A percentile compares a stretch with the other conserved stretches of the same genome.
Evolutionary conservation across 2,329 filamentous ascomycete genomes (phyloP).

Genomic region (Penicillium sp.): DNA sequence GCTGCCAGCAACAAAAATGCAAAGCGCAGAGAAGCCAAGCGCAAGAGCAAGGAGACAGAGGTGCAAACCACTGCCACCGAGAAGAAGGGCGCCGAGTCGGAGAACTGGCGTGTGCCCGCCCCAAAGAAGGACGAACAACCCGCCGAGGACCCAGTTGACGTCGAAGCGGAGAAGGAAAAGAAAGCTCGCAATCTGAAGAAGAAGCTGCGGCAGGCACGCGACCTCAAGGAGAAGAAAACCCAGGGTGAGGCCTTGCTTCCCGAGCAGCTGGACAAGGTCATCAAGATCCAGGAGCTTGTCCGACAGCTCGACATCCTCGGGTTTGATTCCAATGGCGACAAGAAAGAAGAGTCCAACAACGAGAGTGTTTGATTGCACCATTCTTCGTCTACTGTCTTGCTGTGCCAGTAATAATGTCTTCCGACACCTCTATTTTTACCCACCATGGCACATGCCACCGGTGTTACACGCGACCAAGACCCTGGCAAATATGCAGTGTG

Average conservation of each 20-base stretch:
- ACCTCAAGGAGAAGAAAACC: slow-evolving; percentile 89
- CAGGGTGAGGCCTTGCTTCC: slow-evolving; percentile 81
- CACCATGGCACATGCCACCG: not conserved
- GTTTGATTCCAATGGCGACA: slow-evolving; percentile 78
- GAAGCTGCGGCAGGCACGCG: slow-evolving; percentile 91
- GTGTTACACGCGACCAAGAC: not conserved
- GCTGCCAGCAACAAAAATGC: slow-evolving; percentile 80
- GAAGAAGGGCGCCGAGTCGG: slow-evolving; percentile 33
- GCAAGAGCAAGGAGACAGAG: slow-evolving; percentile 64
- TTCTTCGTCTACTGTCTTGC: not conserved
- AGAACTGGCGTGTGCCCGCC: slow-evolving; percentile 38
- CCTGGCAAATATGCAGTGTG: not conserved
- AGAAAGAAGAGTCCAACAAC: slow-evolving; percentile 42
- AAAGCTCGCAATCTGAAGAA: slow-evolving; percentile 90
- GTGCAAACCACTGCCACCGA: slow-evolving; percentile 43
- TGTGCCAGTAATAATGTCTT: not conserved
- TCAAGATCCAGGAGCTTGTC: slow-evolving; percentile 93
- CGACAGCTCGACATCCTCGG: slow-evolving; percentile 84
- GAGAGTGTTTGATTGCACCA: slow-evolving; percentile 20
- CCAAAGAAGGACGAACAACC: slow-evolving; percentile 32
- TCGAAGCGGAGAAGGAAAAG: slow-evolving; percentile 83
- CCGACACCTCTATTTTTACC: not conserved
- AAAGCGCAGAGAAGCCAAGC: slow-evolving; percentile 72
- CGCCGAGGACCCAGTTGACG: slow-evolving; percentile 57
- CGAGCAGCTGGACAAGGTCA: slow-evolving; percentile 96